phyloP scores from a whole-genome alignment of 2,329 filamentous ascomycete genomes.

The Hyphodiscus sp. region DNA sequence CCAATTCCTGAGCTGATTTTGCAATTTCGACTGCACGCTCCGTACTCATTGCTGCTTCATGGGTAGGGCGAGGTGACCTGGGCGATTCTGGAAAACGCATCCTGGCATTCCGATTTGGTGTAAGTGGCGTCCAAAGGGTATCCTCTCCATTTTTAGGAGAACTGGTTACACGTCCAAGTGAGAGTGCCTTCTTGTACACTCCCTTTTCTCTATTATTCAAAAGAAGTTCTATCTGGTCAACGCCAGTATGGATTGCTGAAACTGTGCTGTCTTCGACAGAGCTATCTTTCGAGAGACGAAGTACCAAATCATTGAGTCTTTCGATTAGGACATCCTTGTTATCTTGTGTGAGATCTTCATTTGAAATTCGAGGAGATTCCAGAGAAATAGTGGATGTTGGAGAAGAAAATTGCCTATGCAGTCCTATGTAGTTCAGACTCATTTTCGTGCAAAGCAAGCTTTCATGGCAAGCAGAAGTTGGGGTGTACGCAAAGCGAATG shows the following conservation, averaged over 20 bases:
- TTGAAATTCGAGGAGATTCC: constrained; percentile 1
- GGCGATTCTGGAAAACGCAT: constrained; percentile 13
- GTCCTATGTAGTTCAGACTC: constrained; percentile 24
- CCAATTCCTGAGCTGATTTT: constrained; percentile 39
- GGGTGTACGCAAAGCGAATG: not conserved
- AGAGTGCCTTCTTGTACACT: not conserved
- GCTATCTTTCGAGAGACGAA: constrained; percentile 25
- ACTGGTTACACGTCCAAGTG: constrained; percentile 1
- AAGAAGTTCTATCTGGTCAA: constrained; percentile 33
- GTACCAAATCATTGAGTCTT: constrained; percentile 30
- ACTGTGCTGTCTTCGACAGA: constrained; percentile 25
- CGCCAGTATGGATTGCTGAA: constrained; percentile 30
- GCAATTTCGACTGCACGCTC: constrained; percentile 33
- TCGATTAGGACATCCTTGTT: constrained; percentile 30
- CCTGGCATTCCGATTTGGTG: constrained; percentile 16
- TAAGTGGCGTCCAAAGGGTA: constrained; percentile 21
- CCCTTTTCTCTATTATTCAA: constrained; percentile 13
- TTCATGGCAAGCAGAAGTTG: not conserved
- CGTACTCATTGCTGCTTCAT: constrained; percentile 8
- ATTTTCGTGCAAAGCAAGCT: constrained; percentile 8
- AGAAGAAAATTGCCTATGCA: constrained; percentile 24
- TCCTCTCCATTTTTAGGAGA: constrained; percentile 12
- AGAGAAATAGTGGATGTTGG: constrained; percentile 10
- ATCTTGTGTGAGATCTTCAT: constrained; percentile 22
- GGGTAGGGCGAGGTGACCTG: not conserved